These are phyloP conservation scores for Eucalyptus sp. DNA, from an alignment of 345 rosid species.

Conservation along the genomic window DNA sequence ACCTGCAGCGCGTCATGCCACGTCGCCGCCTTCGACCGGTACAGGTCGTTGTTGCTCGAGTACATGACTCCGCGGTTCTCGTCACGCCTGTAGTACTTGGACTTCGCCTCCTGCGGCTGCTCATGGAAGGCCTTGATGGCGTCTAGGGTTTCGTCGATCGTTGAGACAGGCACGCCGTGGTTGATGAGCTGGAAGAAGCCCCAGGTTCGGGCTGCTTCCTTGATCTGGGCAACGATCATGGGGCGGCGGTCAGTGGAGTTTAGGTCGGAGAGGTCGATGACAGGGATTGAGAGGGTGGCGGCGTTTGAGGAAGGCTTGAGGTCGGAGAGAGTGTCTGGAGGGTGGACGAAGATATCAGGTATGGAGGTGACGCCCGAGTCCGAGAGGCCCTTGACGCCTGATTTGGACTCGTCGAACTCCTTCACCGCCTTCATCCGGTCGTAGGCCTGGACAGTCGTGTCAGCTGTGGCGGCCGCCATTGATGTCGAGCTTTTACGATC, in stretches of 20 bases:
- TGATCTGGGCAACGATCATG: not conserved
- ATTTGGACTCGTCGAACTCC: slow-evolving; percentile 16
- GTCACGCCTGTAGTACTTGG: slow-evolving; percentile 2
- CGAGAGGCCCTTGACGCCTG: slow-evolving; percentile 10
- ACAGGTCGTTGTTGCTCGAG: slow-evolving; percentile 6
- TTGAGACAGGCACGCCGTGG: slow-evolving; percentile 1
- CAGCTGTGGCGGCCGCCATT: not conserved
- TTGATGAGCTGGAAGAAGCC: slow-evolving; percentile 20
- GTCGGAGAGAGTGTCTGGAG: not conserved
- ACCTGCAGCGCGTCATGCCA: slow-evolving; percentile 23
- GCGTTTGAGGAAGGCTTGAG: not conserved
- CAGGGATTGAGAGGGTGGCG: not conserved
- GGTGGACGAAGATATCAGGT: slow-evolving; percentile 8
- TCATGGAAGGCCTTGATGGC: slow-evolving; percentile 9
- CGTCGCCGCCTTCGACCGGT: not conserved
- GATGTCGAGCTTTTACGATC: not conserved
- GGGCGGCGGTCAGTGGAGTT: not conserved
- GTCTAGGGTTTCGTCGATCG: not conserved
- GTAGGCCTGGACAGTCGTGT: not conserved
- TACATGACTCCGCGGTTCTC: not conserved
- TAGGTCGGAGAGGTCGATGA: slow-evolving; percentile 3
- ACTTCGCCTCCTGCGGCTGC: not conserved
- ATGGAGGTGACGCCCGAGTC: slow-evolving; percentile 14
- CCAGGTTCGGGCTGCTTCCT: slow-evolving; percentile 7
- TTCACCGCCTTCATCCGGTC: not conserved